Conservation (phyloP, 345 rosid species). For the Lepidium africanum region DNA sequence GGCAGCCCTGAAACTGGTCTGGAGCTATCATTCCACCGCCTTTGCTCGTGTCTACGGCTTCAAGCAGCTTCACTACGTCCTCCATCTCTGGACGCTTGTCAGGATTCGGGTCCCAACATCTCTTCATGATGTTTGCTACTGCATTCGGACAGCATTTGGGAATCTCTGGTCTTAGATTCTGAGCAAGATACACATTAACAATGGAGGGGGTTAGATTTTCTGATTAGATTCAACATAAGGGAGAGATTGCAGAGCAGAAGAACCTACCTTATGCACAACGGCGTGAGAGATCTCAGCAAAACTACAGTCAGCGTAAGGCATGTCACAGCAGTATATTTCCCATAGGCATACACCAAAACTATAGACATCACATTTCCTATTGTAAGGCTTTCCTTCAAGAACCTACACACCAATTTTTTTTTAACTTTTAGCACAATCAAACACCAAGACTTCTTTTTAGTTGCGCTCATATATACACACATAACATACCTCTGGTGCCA, state of each 20-base stretch:
- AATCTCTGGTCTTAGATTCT: slow-evolving; percentile 69
- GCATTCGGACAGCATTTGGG: slow-evolving; percentile 74
- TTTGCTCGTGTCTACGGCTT: slow-evolving; percentile 69
- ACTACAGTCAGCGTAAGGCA: slow-evolving; percentile 69
- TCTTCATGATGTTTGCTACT: slow-evolving; percentile 59
- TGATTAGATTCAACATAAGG: neutral
- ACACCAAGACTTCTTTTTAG: too few relatives aligned
- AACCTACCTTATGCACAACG: slow-evolving; percentile 51
- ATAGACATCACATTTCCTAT: slow-evolving; percentile 78
- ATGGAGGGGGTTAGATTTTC: neutral
- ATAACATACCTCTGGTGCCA: slow-evolving; percentile 73
- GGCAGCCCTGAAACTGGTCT: slow-evolving; percentile 55
- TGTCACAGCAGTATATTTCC: slow-evolving; percentile 87
- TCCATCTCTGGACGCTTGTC: slow-evolving; percentile 78
- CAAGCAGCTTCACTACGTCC: slow-evolving; percentile 60
- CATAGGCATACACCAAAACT: slow-evolving; percentile 83
- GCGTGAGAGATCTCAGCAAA: slow-evolving; percentile 71
- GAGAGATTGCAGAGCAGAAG: neutral
- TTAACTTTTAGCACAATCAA: too few relatives aligned
- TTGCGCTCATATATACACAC: neutral
- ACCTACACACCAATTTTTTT: slow-evolving; percentile 33
- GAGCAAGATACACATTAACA: neutral
- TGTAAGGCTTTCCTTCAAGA: slow-evolving; percentile 77
- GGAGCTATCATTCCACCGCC: slow-evolving; percentile 94
- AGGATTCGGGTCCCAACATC: slow-evolving; percentile 71